These are phyloP conservation scores for Phytopythium vexans DNA, from an alignment of 352 stramenopile genomes.

Conservation along the genomic window DNA sequence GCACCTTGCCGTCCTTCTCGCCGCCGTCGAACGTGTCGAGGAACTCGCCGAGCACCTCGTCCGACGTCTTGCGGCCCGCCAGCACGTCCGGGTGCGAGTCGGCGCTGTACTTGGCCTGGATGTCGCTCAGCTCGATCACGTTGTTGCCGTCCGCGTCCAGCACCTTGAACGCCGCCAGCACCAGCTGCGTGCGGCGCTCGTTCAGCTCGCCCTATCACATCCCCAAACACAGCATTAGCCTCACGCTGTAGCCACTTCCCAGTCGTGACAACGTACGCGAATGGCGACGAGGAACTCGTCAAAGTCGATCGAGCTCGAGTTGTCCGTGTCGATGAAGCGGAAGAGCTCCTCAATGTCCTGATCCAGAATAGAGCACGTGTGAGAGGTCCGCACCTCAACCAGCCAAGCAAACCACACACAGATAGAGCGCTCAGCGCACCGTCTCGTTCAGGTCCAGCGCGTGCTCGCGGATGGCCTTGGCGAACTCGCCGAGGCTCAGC, in stretches of 20 bases:
- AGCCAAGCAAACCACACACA: neutral
- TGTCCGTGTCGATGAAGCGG: conserved; percentile 79
- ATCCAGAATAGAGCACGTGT: neutral
- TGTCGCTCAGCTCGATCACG: conserved; percentile 72
- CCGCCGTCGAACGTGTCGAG: conserved; percentile 85
- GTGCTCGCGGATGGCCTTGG: conserved; percentile 73
- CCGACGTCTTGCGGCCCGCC: conserved; percentile 56
- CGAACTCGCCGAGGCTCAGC: conserved; percentile 72
- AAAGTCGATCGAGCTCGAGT: conserved; percentile 77
- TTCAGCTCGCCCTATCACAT: conserved; percentile 53
- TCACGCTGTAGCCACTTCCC: neutral
- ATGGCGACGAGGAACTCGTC: conserved; percentile 82
- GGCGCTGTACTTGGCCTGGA: conserved; percentile 76
- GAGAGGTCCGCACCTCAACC: too few species aligned
- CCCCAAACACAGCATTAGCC: neutral
- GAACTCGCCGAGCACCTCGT: conserved; percentile 81
- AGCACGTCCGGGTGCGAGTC: conserved; percentile 86
- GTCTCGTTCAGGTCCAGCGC: conserved; percentile 43
- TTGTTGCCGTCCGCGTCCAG: conserved; percentile 74
- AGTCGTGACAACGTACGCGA: conserved; percentile 18
- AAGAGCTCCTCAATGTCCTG: conserved; percentile 76
- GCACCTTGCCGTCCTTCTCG: conserved; percentile 86
- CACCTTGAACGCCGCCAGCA: conserved; percentile 73
- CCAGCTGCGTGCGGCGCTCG: conserved; percentile 65
- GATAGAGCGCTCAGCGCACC: conserved; percentile 9